Base-by-base conservation (phyloP, 1,139 yeast genomes). In the Lodderomyces orthopsilosis region DNA sequence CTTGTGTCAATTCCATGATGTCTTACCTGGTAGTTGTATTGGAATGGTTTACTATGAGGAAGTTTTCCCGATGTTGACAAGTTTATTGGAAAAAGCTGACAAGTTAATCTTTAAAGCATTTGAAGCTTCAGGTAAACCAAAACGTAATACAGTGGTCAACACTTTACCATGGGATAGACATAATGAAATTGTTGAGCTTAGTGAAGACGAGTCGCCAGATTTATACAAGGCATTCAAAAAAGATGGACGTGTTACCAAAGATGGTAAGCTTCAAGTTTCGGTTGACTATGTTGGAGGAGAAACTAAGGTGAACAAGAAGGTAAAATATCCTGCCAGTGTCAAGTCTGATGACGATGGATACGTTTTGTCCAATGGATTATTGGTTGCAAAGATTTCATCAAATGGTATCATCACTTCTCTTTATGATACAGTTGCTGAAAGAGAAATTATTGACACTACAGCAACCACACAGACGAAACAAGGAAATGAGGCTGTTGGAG, bases 1-100 rank as follows among this genome's bases (percentile, higher is more conserved):
- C 51, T 70, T 93, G 49, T 90, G 96, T 61, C 98, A 93, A 61
- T 93, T 93, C 69, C 98, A 93, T 62, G 98, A 93, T 67, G 97
- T 93, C 13, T 74, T 93, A 46, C 98, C 98, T 6, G 98, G 98
- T 2, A 85, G 96, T 21, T 88, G 96, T 65, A 93, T 93, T 56
- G 96, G 90, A 48, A 83, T 88, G 84, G 96, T 93, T 18, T 93
- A 93, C 62, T 79, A 79, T 47, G 90, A 89, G 49, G 98, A 93
- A 58, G 97, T 91, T n/a, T 78, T 83, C 57, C 90, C 90, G 22
- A 83, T 87, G 78, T 75, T 90, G 56, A 70, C 69, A 3, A 66
- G 72, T 19, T 84, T 84, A 19, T 70, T 85, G 49, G 62, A 68
- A 30, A 68, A 68, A 15, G 82, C 85, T 32, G 74, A 77, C 37